phyloP scores from a whole-genome alignment of 108 stramenopile species.

The Ochromonas danica region DNA sequence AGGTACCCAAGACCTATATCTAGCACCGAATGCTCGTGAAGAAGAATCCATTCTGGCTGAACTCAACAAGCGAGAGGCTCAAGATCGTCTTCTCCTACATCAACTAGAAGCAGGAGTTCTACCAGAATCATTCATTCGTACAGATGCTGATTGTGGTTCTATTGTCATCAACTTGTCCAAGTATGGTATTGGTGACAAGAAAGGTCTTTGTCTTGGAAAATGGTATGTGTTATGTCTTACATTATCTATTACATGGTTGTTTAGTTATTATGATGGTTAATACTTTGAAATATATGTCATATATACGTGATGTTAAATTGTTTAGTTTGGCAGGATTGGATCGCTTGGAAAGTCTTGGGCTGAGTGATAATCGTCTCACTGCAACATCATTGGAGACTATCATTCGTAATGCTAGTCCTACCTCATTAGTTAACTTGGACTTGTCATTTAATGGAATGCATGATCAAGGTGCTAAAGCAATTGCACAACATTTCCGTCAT shows the following conservation, averaged over 20 bases:
- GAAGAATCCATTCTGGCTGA: no score
- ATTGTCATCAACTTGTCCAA: not conserved
- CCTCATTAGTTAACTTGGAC: constrained; percentile 7
- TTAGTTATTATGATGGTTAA: not conserved
- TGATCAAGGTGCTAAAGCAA: not conserved
- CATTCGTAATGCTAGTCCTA: not conserved
- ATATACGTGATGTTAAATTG: no score
- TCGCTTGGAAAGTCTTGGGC: constrained; percentile 13
- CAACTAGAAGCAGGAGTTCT: constrained; percentile 23
- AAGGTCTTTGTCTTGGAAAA: constrained; percentile 15
- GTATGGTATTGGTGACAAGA: constrained; percentile 23
- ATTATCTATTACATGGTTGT: not conserved
- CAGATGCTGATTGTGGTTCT: not conserved
- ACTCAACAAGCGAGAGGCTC: constrained; percentile 18
- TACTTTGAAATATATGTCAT: no score
- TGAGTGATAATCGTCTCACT: constrained; percentile 30
- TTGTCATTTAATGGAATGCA: constrained; percentile 11
- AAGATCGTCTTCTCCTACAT: constrained; percentile 4
- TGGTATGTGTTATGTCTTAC: constrained; percentile 10
- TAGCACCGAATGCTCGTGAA: no score
- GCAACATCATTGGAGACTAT: not conserved
- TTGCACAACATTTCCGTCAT: not conserved
- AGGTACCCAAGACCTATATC: no score
- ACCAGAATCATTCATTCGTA: not conserved
- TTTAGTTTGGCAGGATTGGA: not conserved